Base-by-base conservation (phyloP, 2,329 filamentous ascomycete genomes). In the Talaromyces sp. region DNA sequence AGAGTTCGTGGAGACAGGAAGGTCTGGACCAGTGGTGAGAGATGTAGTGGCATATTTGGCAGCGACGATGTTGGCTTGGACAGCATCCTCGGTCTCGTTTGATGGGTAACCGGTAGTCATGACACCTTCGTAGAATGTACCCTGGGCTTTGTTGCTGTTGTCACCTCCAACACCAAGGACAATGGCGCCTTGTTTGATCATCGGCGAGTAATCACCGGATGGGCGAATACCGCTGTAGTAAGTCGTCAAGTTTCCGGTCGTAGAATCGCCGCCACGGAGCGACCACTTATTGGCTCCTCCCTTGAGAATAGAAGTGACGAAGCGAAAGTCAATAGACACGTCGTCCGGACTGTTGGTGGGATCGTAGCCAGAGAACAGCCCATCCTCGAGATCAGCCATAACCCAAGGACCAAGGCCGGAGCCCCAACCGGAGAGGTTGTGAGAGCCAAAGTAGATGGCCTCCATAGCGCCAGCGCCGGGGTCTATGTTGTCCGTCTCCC, bases 321-420 rank as follows among this genome's bases (percentile, higher is more conserved):
- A 61, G 6, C 60, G 60, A 12, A 30, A 61, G 10, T 47, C 14
- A 7, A 61, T 42, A n/a, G 55, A 53, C 8, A 50, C 44, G 28
- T 61, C 50, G 23, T 36, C 34, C 5, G 44, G n/a, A 31, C 57
- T 61, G 16, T 47, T 47, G 44, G 44, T 47, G 2, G 44, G 44
- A 4, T 47, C 44, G 4, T 47, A 47, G 4, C 44, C 44, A 1
- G 44, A 47, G 18, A 47, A 47, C 18, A 47, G 44, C 2, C 60
- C 60, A 18, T 61, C 57, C 55, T 61, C 60, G 5, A 61, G 47
- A 50, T 61, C 60, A 28, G 60, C 60, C 60, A 57, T 57, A 9
- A 61, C 4, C 60, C 60, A 61, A 30, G 60, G 60, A 7, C 60
- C 60, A 30, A 27, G 42, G n/a, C 60, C 60, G 28, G 9, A 36